These are phyloP conservation scores for Alternaria angustiovoidea DNA, from an alignment of 2,329 filamentous ascomycete species.

Conservation along the genomic window DNA sequence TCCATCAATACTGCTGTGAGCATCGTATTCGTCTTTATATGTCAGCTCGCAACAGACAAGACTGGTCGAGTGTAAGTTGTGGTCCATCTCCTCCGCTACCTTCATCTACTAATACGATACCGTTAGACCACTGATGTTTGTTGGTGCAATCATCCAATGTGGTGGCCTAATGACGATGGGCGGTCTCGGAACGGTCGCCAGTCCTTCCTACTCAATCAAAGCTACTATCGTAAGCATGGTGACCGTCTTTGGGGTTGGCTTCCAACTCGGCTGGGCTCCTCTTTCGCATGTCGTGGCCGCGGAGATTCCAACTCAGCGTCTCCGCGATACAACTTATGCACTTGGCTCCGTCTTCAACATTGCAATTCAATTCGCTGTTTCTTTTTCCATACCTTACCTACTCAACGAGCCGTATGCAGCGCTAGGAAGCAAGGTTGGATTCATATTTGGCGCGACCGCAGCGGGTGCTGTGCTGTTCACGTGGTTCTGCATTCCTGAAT, in stretches of 20 bases:
- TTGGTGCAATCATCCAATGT: background rate
- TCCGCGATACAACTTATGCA: background rate
- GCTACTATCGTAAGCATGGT: background rate
- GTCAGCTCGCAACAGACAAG: background rate
- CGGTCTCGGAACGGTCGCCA: background rate
- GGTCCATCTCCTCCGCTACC: background rate
- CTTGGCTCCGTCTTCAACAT: slow-evolving; percentile 3
- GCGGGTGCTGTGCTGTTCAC: background rate
- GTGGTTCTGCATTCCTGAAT: background rate
- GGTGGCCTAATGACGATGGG: background rate
- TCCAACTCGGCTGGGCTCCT: background rate
- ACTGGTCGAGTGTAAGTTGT: background rate
- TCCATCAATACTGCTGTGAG: background rate
- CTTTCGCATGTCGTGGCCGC: background rate
- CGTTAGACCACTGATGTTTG: background rate
- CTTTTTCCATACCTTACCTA: background rate
- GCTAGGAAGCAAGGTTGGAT: background rate
- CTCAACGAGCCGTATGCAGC: background rate
- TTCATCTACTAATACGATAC: background rate
- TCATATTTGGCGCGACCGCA: background rate
- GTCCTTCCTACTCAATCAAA: background rate
- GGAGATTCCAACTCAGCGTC: background rate
- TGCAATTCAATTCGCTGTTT: background rate
- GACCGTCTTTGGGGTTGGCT: background rate
- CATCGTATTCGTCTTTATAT: background rate